A percentile compares a stretch with the other conserved stretches of the same genome.
Evolutionary conservation across 495 filamentous ascomycete species (phyloP).

Genomic region (Neurospora hispaniola): DNA sequence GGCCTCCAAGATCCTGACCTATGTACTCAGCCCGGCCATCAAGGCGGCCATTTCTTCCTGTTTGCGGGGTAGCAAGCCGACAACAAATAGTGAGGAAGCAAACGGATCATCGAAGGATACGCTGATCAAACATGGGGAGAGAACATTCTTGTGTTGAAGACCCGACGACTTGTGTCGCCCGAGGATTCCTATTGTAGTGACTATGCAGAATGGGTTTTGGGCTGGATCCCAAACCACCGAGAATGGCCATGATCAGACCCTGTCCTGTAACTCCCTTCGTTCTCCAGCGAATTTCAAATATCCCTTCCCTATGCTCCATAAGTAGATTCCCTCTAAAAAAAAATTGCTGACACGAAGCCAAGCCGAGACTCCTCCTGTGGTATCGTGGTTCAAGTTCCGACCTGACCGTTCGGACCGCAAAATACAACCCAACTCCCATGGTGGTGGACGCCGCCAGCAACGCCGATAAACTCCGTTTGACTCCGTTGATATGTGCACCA

Average conservation of each 20-base stretch:
- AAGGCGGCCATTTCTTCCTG: neutral
- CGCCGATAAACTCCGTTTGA: slow-evolving; percentile 12
- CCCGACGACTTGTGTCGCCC: neutral
- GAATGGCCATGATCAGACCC: neutral
- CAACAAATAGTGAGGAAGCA: neutral
- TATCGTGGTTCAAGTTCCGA: neutral
- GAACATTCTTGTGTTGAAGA: neutral
- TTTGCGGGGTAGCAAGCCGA: neutral
- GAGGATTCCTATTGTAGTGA: neutral
- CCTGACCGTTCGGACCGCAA: neutral
- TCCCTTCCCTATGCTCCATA: neutral
- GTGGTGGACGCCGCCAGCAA: slow-evolving; percentile 15
- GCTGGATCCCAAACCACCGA: neutral
- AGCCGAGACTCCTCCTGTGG: neutral
- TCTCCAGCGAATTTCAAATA: neutral
- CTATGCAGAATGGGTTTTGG: neutral
- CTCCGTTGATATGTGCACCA: slow-evolving; percentile 8
- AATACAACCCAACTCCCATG: neutral
- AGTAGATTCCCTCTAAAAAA: neutral
- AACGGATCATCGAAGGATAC: neutral
- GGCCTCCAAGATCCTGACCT: neutral
- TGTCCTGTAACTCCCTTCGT: neutral
- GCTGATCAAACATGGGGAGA: neutral
- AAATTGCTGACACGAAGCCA: neutral
- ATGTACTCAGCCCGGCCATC: neutral